Evolutionary conservation across 192 early-diverging fungal species (phyloP), one percentile per base, ranked within the genome.

Genomic region (Kappamyces sp.): DNA sequence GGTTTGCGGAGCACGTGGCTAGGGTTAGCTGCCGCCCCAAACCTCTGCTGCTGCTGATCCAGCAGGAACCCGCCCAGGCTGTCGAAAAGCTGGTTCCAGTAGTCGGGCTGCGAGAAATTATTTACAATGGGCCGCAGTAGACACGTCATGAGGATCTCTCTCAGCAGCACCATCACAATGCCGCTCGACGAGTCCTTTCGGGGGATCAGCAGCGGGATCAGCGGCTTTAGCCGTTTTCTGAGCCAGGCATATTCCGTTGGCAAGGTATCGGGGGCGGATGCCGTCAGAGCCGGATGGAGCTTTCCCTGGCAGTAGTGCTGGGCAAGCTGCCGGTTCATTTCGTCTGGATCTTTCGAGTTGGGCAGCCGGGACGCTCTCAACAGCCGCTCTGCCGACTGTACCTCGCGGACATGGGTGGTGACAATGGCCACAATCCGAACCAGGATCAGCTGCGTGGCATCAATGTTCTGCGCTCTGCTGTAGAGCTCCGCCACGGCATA

Each of bases 41-140:
- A 36, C 9, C 15, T 36, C 67, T 32, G 2, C 8, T 15, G 51
- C 9, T 32, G 4, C 34, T 8, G 5, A 6, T 40, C 6, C n/a
- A 15, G 37, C 55, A 31, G 33, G 13, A 3, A 15, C 33, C 38
- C 15, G 32, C 72, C 75, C 52, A 80, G 42, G 31, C 52, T 36
- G 43, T 87, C 86, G n/a, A 94, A 67, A 10, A 82, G 75, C 60
- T 90, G 84, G 67, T 95, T 94, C 78, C 87, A 85, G 42, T 84
- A 94, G 67, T 95, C 91, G 1, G 92, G 88, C 46, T 95, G 92
- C 0, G 85, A 73, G 34, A 94, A 40, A 39, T 77, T 75, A 12
- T 83, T 68, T 32, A 93, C 59, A 0, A 87, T 48, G 1, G 90
- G 89, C 33, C 79, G 74, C 4, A 97, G 44, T 5, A 95, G 66